Base-by-base conservation (phyloP, 1,284 basidiomycete genomes). In the Puccinia hordei region DNA sequence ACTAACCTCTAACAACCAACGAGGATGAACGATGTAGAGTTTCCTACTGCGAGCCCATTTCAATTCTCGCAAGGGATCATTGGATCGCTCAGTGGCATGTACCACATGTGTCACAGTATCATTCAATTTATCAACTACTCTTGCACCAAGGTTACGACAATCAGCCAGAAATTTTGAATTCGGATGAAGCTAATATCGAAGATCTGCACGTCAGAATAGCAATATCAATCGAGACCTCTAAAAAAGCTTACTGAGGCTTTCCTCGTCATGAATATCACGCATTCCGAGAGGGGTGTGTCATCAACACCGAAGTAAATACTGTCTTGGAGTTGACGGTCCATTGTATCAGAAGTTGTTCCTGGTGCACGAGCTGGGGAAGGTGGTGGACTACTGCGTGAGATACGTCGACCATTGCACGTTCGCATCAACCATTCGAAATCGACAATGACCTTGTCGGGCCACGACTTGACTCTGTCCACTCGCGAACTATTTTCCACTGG, bases 141-240 rank as follows among this genome's bases (percentile, higher is more conserved):
- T 53, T 55, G 77, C 77, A 24, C 77, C 77, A 27, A 80, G 55
- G 72, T 80, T 72, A 57, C 77, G 57, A 65, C 68, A 72, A 63
- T 53, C 68, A n/a, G 22, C 22, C 24, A 80, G 35, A 24, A n/a
- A 72, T 38, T 65, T 61, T 33, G 77, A 61, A 65, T 46, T 55
- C 12, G 53, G 77, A 49, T 80, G 53, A 65, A 73, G 65, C 77
- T 80, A 61, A 27, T 17, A 41, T 59, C 15, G 17, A 46, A 22
- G 35, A 27, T 13, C 3, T 30, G 0, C 33, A 51, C 27, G 30
- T 61, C 27, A 51, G 57, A 46, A 19, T 30, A 57, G 49, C 46
- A 17, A 33, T 3, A 61, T 41, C 30, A 57, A 46, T 27, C 19
- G 17, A 61, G 17, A 68, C 2, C 30, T 9, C 1, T 19, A 35